These are phyloP conservation scores for Coleophoma crateriformis DNA, from an alignment of 2,329 filamentous ascomycete species.

Conservation along the genomic window DNA sequence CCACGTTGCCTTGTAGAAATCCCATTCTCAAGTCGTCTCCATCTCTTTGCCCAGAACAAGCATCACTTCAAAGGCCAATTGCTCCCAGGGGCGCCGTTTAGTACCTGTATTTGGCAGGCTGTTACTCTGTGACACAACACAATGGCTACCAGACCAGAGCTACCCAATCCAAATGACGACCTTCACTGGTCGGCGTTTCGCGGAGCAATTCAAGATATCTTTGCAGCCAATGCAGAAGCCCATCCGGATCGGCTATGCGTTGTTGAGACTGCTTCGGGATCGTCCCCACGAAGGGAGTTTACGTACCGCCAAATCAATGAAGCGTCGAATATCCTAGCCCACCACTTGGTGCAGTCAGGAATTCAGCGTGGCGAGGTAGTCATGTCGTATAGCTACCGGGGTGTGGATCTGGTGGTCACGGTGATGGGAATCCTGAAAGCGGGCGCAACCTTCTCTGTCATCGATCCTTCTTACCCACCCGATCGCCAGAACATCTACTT, in stretches of 20 bases:
- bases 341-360: slow-evolving; percentile 71
- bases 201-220: slow-evolving; percentile 56
- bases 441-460: slow-evolving; percentile 57
- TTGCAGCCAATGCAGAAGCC: slow-evolving; percentile 50
- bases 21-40: too few relatives aligned
- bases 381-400: slow-evolving; percentile 84
- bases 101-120: too few relatives aligned
- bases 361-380: slow-evolving; percentile 79
- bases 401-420: slow-evolving; percentile 70
- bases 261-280: slow-evolving; percentile 52
- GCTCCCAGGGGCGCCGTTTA: too few relatives aligned
- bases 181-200: slow-evolving; percentile 54
- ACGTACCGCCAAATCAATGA: slow-evolving; percentile 85
- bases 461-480: slow-evolving; percentile 80
- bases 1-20: too few relatives aligned
- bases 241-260: slow-evolving; percentile 64
- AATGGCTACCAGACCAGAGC: neutral
- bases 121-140: too few relatives aligned
- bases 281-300: slow-evolving; percentile 58
- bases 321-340: slow-evolving; percentile 72
- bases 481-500: slow-evolving; percentile 78
- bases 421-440: slow-evolving; percentile 68
- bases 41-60: too few relatives aligned
- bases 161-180: slow-evolving; percentile 50
- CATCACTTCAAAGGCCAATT: too few relatives aligned